phyloP scores from a whole-genome alignment of 139 green algal species.

The Diplosphaera chodatii region DNA sequence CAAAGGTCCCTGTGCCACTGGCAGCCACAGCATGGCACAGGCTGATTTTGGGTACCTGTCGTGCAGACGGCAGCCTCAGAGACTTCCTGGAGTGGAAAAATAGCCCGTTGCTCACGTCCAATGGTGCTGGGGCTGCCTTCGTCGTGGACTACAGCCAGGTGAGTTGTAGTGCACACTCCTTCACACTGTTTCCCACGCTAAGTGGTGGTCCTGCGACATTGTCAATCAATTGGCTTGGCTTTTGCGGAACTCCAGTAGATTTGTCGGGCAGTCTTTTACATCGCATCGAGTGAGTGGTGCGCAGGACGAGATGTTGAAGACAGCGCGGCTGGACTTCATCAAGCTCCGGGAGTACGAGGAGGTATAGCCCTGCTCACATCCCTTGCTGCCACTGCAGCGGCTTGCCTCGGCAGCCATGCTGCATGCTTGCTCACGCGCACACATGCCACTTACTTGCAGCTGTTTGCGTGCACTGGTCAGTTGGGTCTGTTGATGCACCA shows the following conservation, averaged over 20 bases:
- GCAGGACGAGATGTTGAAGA: slow-evolving; percentile 35
- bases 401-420: too few species aligned
- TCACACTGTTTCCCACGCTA: background rate
- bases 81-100: slow-evolving; percentile 41
- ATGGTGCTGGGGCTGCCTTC: slow-evolving; percentile 23
- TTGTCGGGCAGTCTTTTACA: too few species aligned
- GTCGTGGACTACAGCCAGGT: slow-evolving; percentile 40
- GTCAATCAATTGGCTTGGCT: too few species aligned
- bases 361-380: slow-evolving; percentile 6
- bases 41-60: background rate
- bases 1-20: background rate
- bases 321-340: slow-evolving; percentile 40
- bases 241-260: too few species aligned
- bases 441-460: too few species aligned
- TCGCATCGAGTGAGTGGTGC: too few species aligned
- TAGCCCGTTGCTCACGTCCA: slow-evolving; percentile 23
- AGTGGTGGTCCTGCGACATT: too few species aligned
- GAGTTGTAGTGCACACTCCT: background rate
- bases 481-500: too few species aligned
- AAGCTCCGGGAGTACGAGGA: slow-evolving; percentile 28
- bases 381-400: too few species aligned
- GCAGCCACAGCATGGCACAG: background rate
- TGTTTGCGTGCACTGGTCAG: too few species aligned
- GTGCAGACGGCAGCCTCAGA: slow-evolving; percentile 43
- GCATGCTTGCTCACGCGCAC: too few species aligned